Percentiles rank a stretch among this genome's conserved stretches.
These are phyloP conservation scores for Coccomyxa sp. DNA, from an alignment of 139 green algal genomes.

Conservation along the genomic window DNA sequence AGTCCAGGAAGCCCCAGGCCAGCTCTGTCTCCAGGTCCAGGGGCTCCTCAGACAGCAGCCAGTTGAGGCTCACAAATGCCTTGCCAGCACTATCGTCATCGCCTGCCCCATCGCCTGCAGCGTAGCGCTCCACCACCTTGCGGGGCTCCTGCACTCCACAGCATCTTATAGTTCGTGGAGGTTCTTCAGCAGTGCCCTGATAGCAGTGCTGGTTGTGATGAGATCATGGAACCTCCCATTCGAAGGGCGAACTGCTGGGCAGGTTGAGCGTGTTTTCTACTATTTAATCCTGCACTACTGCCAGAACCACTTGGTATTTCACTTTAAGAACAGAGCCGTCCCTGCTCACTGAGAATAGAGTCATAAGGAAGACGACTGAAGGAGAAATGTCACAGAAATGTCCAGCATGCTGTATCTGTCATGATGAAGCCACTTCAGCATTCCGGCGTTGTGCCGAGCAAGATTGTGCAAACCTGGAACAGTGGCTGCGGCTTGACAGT, in stretches of 20 bases:
- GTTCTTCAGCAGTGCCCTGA: too few species aligned
- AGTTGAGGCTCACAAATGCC: conserved; percentile 86
- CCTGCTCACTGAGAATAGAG: too few species aligned
- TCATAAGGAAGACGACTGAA: too few species aligned
- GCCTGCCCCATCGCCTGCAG: conserved; percentile 47
- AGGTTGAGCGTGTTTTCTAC: neutral
- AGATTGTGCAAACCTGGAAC: conserved; percentile 26
- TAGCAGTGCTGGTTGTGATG: too few species aligned
- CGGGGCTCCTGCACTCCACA: conserved; percentile 28
- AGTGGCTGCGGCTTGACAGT: conserved; percentile 71
- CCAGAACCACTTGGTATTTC: neutral
- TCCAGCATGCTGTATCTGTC: neutral
- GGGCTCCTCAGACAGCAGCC: conserved; percentile 81
- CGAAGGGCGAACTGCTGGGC: too few species aligned
- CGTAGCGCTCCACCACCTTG: conserved; percentile 41
- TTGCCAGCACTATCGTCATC: conserved; percentile 65
- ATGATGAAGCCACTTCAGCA: too few species aligned
- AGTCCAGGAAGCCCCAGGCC: conserved; percentile 92
- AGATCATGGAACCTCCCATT: too few species aligned
- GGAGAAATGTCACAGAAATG: neutral
- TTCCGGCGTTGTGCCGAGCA: neutral
- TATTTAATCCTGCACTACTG: neutral
- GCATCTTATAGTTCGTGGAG: neutral
- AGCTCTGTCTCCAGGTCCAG: conserved; percentile 90
- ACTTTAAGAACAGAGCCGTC: neutral